Evolutionary conservation across 345 rosid species (phyloP).

Genomic region (Odontarrhena argentea): DNA sequence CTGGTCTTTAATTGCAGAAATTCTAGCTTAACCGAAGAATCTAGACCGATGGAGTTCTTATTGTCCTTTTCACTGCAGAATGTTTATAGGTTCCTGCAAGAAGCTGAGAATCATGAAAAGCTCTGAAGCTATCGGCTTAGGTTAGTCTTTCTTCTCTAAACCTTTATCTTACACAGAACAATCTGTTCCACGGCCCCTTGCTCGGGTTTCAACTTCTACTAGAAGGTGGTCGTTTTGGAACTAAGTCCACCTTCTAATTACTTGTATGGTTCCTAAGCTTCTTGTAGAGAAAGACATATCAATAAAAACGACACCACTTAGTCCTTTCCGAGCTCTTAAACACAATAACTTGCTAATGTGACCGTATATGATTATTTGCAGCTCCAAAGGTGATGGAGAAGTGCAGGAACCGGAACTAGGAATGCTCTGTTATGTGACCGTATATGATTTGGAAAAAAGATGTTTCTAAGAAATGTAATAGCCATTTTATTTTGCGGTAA

Average conservation of each 20-base stretch:
- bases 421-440: slow-evolving; percentile 8
- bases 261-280: not conserved
- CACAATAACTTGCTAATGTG: not conserved
- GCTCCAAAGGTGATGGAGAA: slow-evolving; percentile 79
- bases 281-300: not conserved
- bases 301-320: not conserved
- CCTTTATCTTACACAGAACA: slow-evolving; percentile 9
- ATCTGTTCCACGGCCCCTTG: slow-evolving; percentile 6
- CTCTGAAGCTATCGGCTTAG: slow-evolving; percentile 72
- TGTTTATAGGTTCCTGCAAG: slow-evolving; percentile 68
- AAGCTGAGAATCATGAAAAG: slow-evolving; percentile 74
- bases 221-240: slow-evolving; percentile 3
- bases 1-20: not conserved
- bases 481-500: slow-evolving; percentile 37
- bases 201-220: not conserved
- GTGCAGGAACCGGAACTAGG: slow-evolving; percentile 51
- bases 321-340: slow-evolving; percentile 27
- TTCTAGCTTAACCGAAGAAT: not conserved
- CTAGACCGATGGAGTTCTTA: slow-evolving; percentile 12
- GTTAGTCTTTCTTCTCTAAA: slow-evolving; percentile 39
- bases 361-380: slow-evolving; percentile 31
- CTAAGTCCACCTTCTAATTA: not conserved
- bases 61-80: slow-evolving; percentile 47
- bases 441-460: slow-evolving; percentile 17
- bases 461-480: slow-evolving; percentile 34